Evolutionary conservation across 768 basidiomycete genomes (phyloP).

Genomic region (Naganishia vaughanmartiniae): DNA sequence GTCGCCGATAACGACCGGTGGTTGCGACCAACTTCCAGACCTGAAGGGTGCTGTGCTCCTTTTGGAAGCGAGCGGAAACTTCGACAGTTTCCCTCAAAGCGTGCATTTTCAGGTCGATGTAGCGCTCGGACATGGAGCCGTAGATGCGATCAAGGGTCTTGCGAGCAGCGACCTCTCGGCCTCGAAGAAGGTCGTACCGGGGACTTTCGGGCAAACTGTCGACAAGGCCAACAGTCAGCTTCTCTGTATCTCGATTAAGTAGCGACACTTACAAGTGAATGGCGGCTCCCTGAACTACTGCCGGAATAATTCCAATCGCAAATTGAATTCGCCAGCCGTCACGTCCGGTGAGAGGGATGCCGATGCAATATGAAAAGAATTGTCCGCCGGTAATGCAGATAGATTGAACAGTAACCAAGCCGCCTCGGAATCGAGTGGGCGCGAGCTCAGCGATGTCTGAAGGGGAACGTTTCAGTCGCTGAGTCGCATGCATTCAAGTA

Average conservation of each 20-base stretch:
- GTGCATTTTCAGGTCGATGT: constrained; percentile 27
- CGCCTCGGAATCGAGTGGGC: constrained; percentile 28
- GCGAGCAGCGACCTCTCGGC: constrained; percentile 17
- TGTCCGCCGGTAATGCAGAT: constrained; percentile 43
- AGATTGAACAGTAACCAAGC: constrained; percentile 42
- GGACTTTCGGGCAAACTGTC: constrained; percentile 27
- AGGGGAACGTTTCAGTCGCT: neutral
- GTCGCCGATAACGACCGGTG: neutral
- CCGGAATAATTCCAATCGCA: constrained; percentile 40
- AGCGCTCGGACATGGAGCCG: constrained; percentile 19
- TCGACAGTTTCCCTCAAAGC: constrained; percentile 27
- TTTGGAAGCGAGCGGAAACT: constrained; percentile 19
- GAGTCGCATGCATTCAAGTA: neutral
- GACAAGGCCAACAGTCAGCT: neutral
- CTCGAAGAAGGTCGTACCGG: constrained; percentile 22
- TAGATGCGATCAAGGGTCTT: constrained; percentile 19
- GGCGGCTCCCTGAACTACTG: constrained; percentile 34
- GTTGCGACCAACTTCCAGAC: constrained; percentile 2
- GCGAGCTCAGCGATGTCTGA: constrained; percentile 28
- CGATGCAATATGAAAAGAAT: constrained; percentile 39
- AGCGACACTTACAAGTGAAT: constrained; percentile 27
- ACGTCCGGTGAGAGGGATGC: constrained; percentile 36
- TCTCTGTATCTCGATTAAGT: neutral
- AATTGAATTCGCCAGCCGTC: constrained; percentile 43
- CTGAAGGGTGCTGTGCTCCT: constrained; percentile 6